These are phyloP conservation scores for Aegilops longissima DNA, from an alignment of 176 grass and related monocot species.

Conservation along the genomic window DNA sequence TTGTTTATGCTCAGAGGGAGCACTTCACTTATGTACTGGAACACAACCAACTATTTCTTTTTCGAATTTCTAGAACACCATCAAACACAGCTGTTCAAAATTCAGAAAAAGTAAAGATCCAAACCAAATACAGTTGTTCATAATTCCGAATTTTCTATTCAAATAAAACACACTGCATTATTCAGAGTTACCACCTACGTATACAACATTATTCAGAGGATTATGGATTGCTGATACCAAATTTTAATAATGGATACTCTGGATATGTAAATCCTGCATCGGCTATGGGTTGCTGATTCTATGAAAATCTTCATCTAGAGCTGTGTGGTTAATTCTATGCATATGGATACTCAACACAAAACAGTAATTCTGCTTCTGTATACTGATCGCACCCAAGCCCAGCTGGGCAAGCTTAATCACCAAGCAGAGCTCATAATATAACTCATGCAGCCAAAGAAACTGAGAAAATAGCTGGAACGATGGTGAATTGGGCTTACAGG, in stretches of 20 bases:
- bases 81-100: no score
- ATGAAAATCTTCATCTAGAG: background rate
- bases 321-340: background rate
- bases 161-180: background rate
- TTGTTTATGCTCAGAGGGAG: no score
- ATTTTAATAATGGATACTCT: background rate
- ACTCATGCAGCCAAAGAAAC: background rate
- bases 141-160: background rate
- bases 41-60: no score
- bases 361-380: background rate
- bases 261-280: background rate
- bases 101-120: no score
- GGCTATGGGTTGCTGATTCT: no score
- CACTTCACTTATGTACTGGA: no score
- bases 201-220: background rate
- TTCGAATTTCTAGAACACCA: no score
- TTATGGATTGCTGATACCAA: background rate
- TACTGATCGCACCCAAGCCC: no score
- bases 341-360: background rate
- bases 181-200: background rate
- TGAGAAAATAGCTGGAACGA: background rate
- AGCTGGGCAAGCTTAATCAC: background rate
- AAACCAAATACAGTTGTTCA: background rate
- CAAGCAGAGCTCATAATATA: background rate
- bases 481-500: background rate